phyloP scores from a whole-genome alignment of 352 stramenopile species.

The Phytopythium boreale region DNA sequence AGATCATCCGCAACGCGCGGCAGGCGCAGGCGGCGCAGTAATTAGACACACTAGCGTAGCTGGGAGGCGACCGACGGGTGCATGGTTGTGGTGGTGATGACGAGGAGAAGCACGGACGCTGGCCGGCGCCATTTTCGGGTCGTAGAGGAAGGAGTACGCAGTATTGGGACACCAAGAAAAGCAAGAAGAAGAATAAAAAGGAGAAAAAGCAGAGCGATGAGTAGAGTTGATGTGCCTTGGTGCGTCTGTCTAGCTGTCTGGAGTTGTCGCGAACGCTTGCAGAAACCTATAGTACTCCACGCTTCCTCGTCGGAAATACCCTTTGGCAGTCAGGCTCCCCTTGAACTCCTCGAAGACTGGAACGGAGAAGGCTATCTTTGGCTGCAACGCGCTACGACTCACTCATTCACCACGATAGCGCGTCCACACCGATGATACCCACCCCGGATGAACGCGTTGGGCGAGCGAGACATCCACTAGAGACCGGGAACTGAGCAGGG shows the following conservation, averaged over 20 bases:
- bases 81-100: too few relatives aligned
- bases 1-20: conserved; percentile 73
- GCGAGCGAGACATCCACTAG: background rate
- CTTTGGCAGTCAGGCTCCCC: too few relatives aligned
- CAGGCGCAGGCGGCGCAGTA: conserved; percentile 66
- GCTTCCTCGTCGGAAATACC: background rate
- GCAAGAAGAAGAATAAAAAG: background rate
- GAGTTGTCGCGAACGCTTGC: background rate
- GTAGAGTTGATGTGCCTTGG: background rate
- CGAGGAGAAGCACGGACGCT: background rate
- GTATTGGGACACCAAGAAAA: background rate
- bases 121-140: background rate
- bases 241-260: background rate
- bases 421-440: background rate
- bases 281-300: background rate
- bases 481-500: background rate
- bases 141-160: background rate
- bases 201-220: background rate
- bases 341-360: too few relatives aligned
- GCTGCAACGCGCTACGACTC: background rate
- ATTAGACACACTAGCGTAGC: conserved; percentile 10
- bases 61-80: background rate
- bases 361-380: background rate
- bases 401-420: background rate
- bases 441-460: background rate